Conservation (phyloP, 1,284 basidiomycete species). For the Boletellus deceptivus region DNA sequence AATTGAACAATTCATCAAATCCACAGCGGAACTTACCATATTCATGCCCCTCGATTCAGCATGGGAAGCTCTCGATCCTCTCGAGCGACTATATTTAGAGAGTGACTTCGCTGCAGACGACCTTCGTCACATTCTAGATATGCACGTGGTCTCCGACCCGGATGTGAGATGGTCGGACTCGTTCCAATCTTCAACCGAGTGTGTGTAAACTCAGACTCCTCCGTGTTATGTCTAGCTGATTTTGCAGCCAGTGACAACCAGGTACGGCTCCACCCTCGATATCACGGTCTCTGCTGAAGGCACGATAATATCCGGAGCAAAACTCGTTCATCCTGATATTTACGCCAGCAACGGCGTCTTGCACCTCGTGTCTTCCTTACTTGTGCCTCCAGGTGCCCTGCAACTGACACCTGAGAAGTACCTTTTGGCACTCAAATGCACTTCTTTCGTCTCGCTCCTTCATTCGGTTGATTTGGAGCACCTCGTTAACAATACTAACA, state of each 20-base stretch:
- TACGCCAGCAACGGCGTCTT: conserved; percentile 95
- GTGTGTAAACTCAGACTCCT: conserved; percentile 42
- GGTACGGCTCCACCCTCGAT: conserved; percentile 67
- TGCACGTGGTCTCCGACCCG: conserved; percentile 64
- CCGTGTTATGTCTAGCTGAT: conserved; percentile 14
- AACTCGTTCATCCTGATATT: conserved; percentile 71
- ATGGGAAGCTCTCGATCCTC: conserved; percentile 60
- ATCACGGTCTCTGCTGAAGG: conserved; percentile 53
- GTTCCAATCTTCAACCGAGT: conserved; percentile 50
- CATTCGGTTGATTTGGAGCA: conserved; percentile 77
- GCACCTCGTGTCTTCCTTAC: conserved; percentile 83
- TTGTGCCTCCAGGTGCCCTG: conserved; percentile 77
- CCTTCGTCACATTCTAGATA: conserved; percentile 70
- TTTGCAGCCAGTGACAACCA: conserved; percentile 56
- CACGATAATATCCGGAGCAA: conserved; percentile 63
- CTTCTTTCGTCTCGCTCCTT: conserved; percentile 84
- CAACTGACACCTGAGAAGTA: conserved; percentile 91
- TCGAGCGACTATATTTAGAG: conserved; percentile 83
- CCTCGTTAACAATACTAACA: conserved; percentile 76
- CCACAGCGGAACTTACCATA: conserved; percentile 75
- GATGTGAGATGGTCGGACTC: conserved; percentile 64
- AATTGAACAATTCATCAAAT: conserved; percentile 54
- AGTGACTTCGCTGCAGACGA: conserved; percentile 83
- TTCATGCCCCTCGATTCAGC: conserved; percentile 89
- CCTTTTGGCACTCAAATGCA: conserved; percentile 86